phyloP scores from a whole-genome alignment of 192 early-diverging fungal species.

The Spinellus fusiger region DNA sequence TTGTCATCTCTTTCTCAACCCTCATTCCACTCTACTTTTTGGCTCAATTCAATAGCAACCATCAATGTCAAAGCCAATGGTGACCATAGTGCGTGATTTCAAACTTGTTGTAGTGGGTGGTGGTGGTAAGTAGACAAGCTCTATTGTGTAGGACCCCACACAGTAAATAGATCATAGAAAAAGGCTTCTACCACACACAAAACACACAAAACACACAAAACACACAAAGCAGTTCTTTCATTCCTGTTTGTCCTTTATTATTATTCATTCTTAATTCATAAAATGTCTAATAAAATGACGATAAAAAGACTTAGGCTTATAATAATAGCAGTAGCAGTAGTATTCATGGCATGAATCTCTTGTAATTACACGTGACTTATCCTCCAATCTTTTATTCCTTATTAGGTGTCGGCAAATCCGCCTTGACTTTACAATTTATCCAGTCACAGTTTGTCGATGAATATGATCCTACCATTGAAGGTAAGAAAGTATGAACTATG shows the following conservation, averaged over 20 bases:
- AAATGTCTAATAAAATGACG: too few species aligned
- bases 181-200: too few species aligned
- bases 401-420: slow-evolving; percentile 67
- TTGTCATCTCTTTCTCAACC: neutral
- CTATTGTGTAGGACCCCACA: neutral
- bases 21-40: too few species aligned
- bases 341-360: neutral
- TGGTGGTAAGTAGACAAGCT: slow-evolving; percentile 32
- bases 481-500: slow-evolving; percentile 1
- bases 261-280: too few species aligned
- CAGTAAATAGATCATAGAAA: neutral
- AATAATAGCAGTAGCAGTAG: neutral
- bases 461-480: slow-evolving; percentile 96
- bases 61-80: neutral
- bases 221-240: neutral
- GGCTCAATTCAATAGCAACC: neutral
- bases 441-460: slow-evolving; percentile 80
- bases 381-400: neutral
- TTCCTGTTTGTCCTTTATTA: too few species aligned
- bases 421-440: slow-evolving; percentile 77
- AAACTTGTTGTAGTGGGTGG: slow-evolving; percentile 58
- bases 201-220: neutral
- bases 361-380: neutral
- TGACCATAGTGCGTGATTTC: slow-evolving; percentile 20
- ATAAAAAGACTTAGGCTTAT: neutral